phyloP scores from a whole-genome alignment of 2,329 filamentous ascomycete species.

The Elsinoe batatas region DNA sequence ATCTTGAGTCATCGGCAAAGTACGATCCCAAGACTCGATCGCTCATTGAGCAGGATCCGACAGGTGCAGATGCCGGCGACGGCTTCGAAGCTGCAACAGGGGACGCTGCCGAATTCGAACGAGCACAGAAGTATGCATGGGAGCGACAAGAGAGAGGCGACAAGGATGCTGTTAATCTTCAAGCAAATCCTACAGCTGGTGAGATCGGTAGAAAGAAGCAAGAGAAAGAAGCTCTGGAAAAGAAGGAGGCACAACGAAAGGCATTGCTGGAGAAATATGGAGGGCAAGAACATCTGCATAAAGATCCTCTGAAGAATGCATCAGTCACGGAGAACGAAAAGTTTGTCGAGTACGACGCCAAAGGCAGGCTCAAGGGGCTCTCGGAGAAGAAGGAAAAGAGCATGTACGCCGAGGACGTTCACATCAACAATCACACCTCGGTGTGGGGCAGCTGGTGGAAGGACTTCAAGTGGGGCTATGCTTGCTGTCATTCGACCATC shows the following conservation, averaged over 20 bases:
- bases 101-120: constrained; percentile 86
- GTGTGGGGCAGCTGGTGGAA: constrained; percentile 98
- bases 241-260: constrained; percentile 58
- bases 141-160: constrained; percentile 79
- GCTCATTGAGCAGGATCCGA: constrained; percentile 74
- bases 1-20: constrained; percentile 79
- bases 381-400: constrained; percentile 68
- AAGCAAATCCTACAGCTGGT: constrained; percentile 92
- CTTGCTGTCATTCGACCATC: constrained; percentile 84
- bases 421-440: constrained; percentile 81
- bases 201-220: constrained; percentile 76
- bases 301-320: constrained; percentile 49
- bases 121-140: constrained; percentile 85
- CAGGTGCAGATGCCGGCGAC: constrained; percentile 77
- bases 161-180: constrained; percentile 73
- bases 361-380: constrained; percentile 79
- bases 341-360: constrained; percentile 91
- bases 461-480: constrained; percentile 90
- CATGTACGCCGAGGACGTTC: constrained; percentile 83
- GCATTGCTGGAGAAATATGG: constrained; percentile 76
- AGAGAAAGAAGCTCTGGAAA: constrained; percentile 59
- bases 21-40: constrained; percentile 95
- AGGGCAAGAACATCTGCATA: constrained; percentile 50
- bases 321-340: constrained; percentile 70
- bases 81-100: constrained; percentile 82